These are phyloP conservation scores for Nemania serpens DNA, from an alignment of 2,329 filamentous ascomycete genomes.

Conservation along the genomic window DNA sequence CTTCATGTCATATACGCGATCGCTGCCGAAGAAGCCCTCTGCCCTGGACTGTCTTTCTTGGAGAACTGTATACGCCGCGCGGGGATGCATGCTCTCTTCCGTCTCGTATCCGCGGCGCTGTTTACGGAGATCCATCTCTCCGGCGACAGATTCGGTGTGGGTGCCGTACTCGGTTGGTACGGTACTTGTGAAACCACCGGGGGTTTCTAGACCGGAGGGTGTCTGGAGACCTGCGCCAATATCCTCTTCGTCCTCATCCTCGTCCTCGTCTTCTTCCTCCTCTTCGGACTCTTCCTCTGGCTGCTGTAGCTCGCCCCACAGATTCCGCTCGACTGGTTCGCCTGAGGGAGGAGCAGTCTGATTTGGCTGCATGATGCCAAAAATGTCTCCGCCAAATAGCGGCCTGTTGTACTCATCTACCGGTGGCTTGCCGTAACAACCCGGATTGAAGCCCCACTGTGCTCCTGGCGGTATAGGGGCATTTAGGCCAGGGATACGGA, in stretches of 20 bases:
- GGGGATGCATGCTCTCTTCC: slow-evolving; percentile 75
- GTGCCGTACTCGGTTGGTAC: slow-evolving; percentile 80
- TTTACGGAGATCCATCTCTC: slow-evolving; percentile 92
- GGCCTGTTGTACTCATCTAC: slow-evolving; percentile 92
- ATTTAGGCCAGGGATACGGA: slow-evolving; percentile 93
- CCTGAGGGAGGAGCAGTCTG: slow-evolving; percentile 54
- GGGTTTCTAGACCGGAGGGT: slow-evolving; percentile 77
- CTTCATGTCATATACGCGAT: slow-evolving; percentile 89
- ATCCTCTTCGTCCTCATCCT: slow-evolving; percentile 67
- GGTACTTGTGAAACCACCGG: slow-evolving; percentile 77
- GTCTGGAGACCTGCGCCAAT: slow-evolving; percentile 71
- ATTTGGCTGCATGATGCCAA: slow-evolving; percentile 67
- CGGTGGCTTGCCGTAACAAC: slow-evolving; percentile 94
- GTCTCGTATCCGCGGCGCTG: slow-evolving; percentile 83
- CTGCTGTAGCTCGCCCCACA: slow-evolving; percentile 90
- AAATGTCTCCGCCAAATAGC: slow-evolving; percentile 92
- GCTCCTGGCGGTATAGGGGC: slow-evolving; percentile 88
- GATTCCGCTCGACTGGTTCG: slow-evolving; percentile 81
- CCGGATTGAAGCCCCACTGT: slow-evolving; percentile 92
- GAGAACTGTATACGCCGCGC: slow-evolving; percentile 85
- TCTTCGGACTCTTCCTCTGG: slow-evolving; percentile 63
- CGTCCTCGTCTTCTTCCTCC: slow-evolving; percentile 73
- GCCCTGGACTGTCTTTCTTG: slow-evolving; percentile 84
- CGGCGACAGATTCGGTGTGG: slow-evolving; percentile 72
- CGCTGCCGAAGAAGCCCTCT: slow-evolving; percentile 94